Percentiles rank a stretch among this genome's conserved stretches.
phyloP scores from a whole-genome alignment of 1,284 basidiomycete genomes.

The Microbotryum lychnidis-dioicae region DNA sequence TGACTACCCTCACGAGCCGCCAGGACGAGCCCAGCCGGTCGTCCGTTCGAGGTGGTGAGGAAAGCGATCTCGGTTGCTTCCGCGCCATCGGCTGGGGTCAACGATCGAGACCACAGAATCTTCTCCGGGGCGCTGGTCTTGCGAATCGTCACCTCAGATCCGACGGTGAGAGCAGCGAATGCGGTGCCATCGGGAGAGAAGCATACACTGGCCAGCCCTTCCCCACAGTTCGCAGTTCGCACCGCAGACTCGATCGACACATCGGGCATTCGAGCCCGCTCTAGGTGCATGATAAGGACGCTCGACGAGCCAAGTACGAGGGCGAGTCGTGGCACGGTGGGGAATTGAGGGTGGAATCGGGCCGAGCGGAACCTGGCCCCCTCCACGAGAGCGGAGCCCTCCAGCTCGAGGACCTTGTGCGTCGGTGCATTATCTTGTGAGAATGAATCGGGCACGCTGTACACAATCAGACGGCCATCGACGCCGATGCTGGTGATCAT shows the following conservation, averaged over 20 bases:
- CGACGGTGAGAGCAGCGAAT: slow-evolving; percentile 3
- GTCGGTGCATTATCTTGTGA: too few relatives aligned
- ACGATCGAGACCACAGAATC: background rate
- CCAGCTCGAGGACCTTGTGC: too few relatives aligned
- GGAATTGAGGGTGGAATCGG: background rate
- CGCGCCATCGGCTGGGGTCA: too few relatives aligned
- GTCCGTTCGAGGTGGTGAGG: background rate
- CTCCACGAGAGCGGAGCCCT: too few relatives aligned
- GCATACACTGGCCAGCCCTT: slow-evolving; percentile 8
- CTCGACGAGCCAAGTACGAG: background rate
- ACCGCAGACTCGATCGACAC: background rate
- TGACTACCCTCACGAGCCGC: background rate
- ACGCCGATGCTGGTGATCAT: too few relatives aligned
- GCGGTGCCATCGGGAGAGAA: slow-evolving; percentile 21
- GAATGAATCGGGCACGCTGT: too few relatives aligned
- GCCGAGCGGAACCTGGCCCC: too few relatives aligned
- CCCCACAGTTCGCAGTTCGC: background rate
- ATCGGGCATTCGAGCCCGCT: background rate
- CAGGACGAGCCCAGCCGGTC: slow-evolving; percentile 9
- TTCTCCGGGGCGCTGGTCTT: background rate
- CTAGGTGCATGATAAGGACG: background rate
- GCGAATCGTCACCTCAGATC: background rate
- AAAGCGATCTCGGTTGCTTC: slow-evolving; percentile 1
- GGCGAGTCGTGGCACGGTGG: background rate
- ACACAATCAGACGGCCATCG: too few relatives aligned